Evolutionary conservation across 768 basidiomycete genomes (phyloP).

Genomic region (Collybiopsis confluens): DNA sequence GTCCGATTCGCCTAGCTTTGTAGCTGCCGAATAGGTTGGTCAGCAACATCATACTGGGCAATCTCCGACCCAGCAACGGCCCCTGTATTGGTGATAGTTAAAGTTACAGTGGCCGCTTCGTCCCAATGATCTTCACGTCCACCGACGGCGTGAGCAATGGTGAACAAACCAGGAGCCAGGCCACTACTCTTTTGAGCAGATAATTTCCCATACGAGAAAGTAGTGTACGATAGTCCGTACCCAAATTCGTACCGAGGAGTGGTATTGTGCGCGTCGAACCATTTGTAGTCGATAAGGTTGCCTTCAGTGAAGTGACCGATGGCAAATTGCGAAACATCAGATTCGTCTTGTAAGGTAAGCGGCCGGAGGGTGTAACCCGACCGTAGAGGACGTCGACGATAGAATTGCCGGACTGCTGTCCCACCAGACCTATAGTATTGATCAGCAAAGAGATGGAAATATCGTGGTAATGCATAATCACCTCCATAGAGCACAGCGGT

Average conservation of each 20-base stretch:
- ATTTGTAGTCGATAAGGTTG: conserved; percentile 24
- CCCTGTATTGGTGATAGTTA: conserved; percentile 24
- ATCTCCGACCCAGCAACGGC: conserved; percentile 19
- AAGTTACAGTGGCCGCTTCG: conserved; percentile 13
- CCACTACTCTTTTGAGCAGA: neutral
- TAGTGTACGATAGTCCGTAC: conserved; percentile 38
- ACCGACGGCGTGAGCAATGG: neutral
- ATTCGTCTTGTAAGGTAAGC: conserved; percentile 36
- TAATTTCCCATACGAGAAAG: conserved; percentile 28
- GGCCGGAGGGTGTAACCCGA: conserved; percentile 48
- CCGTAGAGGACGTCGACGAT: conserved; percentile 59
- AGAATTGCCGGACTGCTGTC: conserved; percentile 55
- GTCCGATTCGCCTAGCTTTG: conserved; percentile 5
- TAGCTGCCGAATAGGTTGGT: conserved; percentile 15
- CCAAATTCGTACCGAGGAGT: conserved; percentile 20
- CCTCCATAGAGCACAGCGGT: conserved; percentile 24
- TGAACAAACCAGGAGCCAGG: too few species aligned
- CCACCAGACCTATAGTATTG: conserved; percentile 40
- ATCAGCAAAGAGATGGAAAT: neutral
- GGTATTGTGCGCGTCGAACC: conserved; percentile 27
- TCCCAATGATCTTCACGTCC: neutral
- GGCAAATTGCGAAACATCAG: conserved; percentile 40
- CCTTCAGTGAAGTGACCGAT: neutral
- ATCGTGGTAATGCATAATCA: neutral
- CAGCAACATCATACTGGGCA: conserved; percentile 14